Base-by-base conservation (phyloP, 2,329 filamentous ascomycete species). In the Colletotrichum eleusines region DNA sequence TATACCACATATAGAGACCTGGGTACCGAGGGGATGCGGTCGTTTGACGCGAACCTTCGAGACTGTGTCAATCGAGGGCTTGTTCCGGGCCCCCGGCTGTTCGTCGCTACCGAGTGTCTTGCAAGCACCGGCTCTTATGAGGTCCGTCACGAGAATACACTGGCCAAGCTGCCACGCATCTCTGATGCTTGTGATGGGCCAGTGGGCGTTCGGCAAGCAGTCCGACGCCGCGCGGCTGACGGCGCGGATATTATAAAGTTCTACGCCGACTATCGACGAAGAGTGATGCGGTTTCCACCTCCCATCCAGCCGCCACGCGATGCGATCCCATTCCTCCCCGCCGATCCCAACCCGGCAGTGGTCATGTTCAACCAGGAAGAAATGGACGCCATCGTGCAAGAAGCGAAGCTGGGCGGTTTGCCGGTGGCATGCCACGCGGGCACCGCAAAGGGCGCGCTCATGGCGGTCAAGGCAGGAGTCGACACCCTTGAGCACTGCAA, bases 1-100 rank as follows among this genome's bases (percentile, higher is more conserved):
- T 90, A 86, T 79, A 90, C 87, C 0, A 89, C 87, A 2, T 88
- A 88, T 76, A 81, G 87, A 53, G 87, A 89, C 75, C 81, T 89
- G 0, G 86, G 87, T 18, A 86, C 85, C 3, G 87, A 89, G 74
- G 82, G 83, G 0, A 81, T 88, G 70, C 79, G 81, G 35, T 82
- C 84, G 46, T 82, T 83, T 35, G 87, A 89, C 75, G 82, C 82
- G 48, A 83, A 83, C 64, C 76, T 89, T 4, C 82, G 87, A 12
- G 85, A 89, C 75, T 82, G 84, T 42, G 83, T 89, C 74, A 86
- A 86, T 72, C 84, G 87, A 8, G 87, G 86, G 5, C 75, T 89
- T 14, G 84, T 82, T 2, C 85, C 86, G 0, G 87, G 87, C 0
- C 87, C 87, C 0, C 83, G 87, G 2, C 80, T 89, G 48, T 88